Evolutionary conservation across 139 green algal genomes (phyloP), one percentile per base, ranked within the genome.

Genomic region (Chlamydomonas incerta): DNA sequence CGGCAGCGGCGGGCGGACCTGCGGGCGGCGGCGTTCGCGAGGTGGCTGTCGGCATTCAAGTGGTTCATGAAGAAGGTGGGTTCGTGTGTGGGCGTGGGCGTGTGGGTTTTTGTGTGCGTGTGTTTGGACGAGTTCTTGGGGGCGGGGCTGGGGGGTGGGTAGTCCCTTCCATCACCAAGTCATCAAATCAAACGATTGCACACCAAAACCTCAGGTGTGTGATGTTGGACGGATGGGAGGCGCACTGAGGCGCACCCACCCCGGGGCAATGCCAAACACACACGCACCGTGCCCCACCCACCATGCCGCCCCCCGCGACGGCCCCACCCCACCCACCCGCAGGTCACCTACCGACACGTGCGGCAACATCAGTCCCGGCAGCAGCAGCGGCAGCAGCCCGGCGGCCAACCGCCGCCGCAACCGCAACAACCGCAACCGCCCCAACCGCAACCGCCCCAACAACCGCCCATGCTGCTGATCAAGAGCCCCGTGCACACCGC

Each of bases 401-500:
- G 68, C 31, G 68, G 6, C 34, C 11, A 34, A 52, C 35, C 65
- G 65, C n/a, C 17, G 14, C 13, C 17, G 0, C 9, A 34, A 15
- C 4, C 65, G n/a, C 8, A 31, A 68, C 24, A 15, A 37, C 28
- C 74, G 33, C 83, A 52, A 29, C 47, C 41, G n/a, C 65, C 63
- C 23, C 66, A n/a, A 65, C 55, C 34, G 20, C 15, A 58, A 55
- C 31, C 37, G 14, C 77, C 50, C 6, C 34, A 35, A 33, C 62
- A n/a, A 50, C 82, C 89, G 70, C 80, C 77, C 5, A 88, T 87
- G 9, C 87, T 96, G 46, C 82, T 96, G 28, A 90, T 96, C 60
- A 96, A 96, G 69, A 91, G 80, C 20, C 94, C 94, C 11, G 92
- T 95, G 66, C 94, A 96, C 88, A 94, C 90, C 1, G 93, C 87